Conservation (phyloP, 345 rosid species). For the Bruguiera sexangula region DNA sequence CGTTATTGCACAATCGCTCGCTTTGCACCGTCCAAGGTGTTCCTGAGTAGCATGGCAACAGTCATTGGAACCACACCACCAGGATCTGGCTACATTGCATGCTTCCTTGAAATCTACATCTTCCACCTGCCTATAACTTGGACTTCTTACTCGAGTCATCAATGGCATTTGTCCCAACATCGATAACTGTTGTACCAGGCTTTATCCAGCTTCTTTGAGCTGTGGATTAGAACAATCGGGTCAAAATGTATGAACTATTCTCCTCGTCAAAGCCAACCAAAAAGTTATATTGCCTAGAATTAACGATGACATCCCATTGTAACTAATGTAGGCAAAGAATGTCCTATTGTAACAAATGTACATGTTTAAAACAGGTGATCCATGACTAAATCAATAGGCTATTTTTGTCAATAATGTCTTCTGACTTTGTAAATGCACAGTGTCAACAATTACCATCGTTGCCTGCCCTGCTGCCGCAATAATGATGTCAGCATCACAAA, state of each 20-base stretch:
- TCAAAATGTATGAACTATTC: neutral
- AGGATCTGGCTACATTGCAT: constrained; percentile 75
- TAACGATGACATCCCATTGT: neutral
- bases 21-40: constrained; percentile 79
- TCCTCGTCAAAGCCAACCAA: neutral
- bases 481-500: constrained; percentile 82
- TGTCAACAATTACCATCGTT: constrained; percentile 51
- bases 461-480: constrained; percentile 95
- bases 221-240: constrained; percentile 25
- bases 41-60: constrained; percentile 81
- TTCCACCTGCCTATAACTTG: constrained; percentile 83
- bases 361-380: neutral
- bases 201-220: constrained; percentile 88
- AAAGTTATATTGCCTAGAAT: no score
- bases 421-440: neutral
- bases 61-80: constrained; percentile 99
- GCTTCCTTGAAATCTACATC: constrained; percentile 84
- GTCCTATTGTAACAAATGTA: no score
- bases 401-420: neutral
- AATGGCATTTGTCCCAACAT: constrained; percentile 83
- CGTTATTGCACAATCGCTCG: constrained; percentile 45
- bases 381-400: neutral
- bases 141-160: constrained; percentile 66
- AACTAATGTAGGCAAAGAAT: neutral
- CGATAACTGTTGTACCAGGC: constrained; percentile 88